Base-by-base conservation (phyloP, 768 basidiomycete genomes). In the Naganishia friedmannii region DNA sequence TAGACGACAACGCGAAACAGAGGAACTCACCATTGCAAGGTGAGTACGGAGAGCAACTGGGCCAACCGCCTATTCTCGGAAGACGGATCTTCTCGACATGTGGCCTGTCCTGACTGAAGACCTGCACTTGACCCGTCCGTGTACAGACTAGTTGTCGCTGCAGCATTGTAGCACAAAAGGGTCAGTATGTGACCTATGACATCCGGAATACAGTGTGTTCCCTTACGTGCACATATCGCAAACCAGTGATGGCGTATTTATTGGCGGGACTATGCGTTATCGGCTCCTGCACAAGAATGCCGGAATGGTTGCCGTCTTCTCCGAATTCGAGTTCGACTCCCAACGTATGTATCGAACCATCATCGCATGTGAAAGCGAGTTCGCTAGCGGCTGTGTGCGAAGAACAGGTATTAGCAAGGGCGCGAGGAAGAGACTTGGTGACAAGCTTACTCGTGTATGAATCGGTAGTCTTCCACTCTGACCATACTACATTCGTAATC, bases 251-350 rank as follows among this genome's bases (percentile, higher is more conserved):
- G 12, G 60, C 37, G 26, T 42, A 42, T 12, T 23, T 28, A 29
- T 63, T 63, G 9, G 60, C 23, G 12, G 37, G 42, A 45, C n/a
- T 63, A 42, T 45, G 60, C 60, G 29, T 45, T 26, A 21, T 45
- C 21, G 60, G 39, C 7, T 63, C 26, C 17, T 42, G 34, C 23
- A 63, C 60, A 63, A 26, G 39, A 21, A 63, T 6, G 12, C 26
- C 23, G 23, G 60, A 63, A 15, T 63, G 60, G 15, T 63, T 42
- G 23, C 60, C 60, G 28, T 63, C 60, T 12, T 63, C 60, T n/a
- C 60, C 60, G 28, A 63, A 63, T 29, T 63, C 34, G 13, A 42
- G 39, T 42, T 63, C 34, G 3, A 63, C 60, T 12, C 23, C 23
- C 7, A 63, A 3, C 2, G 60, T 34, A n/a, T 42, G 17, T 4